phyloP scores from a whole-genome alignment of 805 yeast species.

The Zygosaccharomyces gambellarensis region DNA sequence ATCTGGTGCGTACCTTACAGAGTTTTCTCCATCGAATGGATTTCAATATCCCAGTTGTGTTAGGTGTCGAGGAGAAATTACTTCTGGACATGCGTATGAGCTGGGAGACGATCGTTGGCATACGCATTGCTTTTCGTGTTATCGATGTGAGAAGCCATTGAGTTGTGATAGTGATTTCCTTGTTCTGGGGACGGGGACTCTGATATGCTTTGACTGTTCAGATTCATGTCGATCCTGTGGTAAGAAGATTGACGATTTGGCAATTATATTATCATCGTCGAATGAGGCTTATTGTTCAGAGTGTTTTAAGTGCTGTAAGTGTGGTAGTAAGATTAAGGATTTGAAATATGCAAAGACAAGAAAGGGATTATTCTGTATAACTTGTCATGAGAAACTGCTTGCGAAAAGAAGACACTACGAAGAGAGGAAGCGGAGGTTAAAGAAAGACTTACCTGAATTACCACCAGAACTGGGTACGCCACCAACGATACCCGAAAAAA shows the following conservation, averaged over 20 bases:
- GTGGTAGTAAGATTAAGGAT: slow-evolving; percentile 82
- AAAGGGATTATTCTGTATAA: slow-evolving; percentile 89
- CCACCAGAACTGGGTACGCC: slow-evolving; percentile 11
- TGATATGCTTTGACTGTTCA: slow-evolving; percentile 89
- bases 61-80: slow-evolving; percentile 50
- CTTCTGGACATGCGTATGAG: slow-evolving; percentile 92
- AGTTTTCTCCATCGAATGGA: slow-evolving; percentile 1
- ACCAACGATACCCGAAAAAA: slow-evolving; percentile 19
- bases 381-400: slow-evolving; percentile 78
- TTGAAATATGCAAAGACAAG: slow-evolving; percentile 87
- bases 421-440: slow-evolving; percentile 28
- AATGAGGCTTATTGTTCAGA: slow-evolving; percentile 90
- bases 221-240: slow-evolving; percentile 82
- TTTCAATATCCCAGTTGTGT: slow-evolving; percentile 34
- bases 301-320: slow-evolving; percentile 86
- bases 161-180: slow-evolving; percentile 87
- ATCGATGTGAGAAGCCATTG: slow-evolving; percentile 69
- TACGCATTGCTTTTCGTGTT: slow-evolving; percentile 84
- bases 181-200: slow-evolving; percentile 86
- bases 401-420: slow-evolving; percentile 59
- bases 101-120: slow-evolving; percentile 96
- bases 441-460: slow-evolving; percentile 24
- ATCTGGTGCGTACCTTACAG: slow-evolving; percentile 2
- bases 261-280: slow-evolving; percentile 78
- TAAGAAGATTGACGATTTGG: slow-evolving; percentile 85